phyloP scores from a whole-genome alignment of 2,329 filamentous ascomycete species.

The Tolypocladium album region DNA sequence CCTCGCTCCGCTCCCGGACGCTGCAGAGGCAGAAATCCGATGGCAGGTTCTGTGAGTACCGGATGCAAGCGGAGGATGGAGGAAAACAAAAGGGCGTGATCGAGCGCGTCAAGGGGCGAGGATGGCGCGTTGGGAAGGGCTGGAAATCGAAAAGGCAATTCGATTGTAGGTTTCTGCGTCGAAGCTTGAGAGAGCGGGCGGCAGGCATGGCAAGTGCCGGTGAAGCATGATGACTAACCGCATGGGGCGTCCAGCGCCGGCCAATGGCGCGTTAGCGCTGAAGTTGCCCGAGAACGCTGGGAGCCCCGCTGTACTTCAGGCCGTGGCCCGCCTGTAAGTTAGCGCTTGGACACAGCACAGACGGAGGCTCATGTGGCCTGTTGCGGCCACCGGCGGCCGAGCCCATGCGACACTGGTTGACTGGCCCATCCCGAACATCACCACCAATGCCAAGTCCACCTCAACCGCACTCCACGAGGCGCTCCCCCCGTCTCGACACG shows the following conservation, averaged over 20 bases:
- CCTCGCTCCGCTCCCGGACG: not conserved
- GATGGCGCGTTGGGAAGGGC: not conserved
- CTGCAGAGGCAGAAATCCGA: not conserved
- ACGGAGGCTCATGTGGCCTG: not conserved
- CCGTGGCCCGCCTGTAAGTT: too few relatives aligned
- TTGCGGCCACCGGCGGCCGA: not conserved
- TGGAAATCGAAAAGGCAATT: not conserved
- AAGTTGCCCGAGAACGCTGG: too few relatives aligned
- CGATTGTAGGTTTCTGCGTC: not conserved
- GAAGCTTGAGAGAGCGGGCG: not conserved
- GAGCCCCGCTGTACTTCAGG: too few relatives aligned
- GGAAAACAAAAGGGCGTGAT: not conserved
- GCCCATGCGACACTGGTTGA: too few relatives aligned
- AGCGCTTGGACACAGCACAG: not conserved
- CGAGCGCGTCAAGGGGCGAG: not conserved
- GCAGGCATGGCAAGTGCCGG: not conserved
- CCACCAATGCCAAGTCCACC: not conserved
- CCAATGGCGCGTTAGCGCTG: not conserved
- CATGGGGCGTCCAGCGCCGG: not conserved
- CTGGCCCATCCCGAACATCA: not conserved
- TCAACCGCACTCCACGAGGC: constrained; percentile 7
- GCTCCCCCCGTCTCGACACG: constrained; percentile 12
- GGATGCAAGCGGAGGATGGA: too few relatives aligned
- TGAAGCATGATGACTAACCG: not conserved
- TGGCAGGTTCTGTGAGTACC: too few relatives aligned